phyloP scores from a whole-genome alignment of 1,284 basidiomycete genomes.

The Tremellales sp. region DNA sequence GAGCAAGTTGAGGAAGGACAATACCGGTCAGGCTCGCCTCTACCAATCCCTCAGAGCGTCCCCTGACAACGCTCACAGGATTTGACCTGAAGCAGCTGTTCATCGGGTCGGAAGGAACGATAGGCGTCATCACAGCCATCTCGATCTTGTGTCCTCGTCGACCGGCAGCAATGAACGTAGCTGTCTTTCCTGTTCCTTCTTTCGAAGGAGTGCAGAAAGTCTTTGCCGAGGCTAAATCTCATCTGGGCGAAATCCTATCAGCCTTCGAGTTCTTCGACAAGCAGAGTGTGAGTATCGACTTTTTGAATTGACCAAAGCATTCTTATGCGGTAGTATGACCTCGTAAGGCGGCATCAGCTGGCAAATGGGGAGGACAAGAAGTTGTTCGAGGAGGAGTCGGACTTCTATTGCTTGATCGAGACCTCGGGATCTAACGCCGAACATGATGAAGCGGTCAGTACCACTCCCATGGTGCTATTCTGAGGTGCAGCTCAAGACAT shows the following conservation, averaged over 20 bases:
- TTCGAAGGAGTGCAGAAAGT: slow-evolving; percentile 56
- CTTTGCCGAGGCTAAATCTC: slow-evolving; percentile 56
- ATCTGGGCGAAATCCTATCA: slow-evolving; percentile 91
- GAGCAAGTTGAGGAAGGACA: slow-evolving; percentile 84
- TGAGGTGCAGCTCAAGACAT: slow-evolving; percentile 1
- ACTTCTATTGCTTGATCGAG: slow-evolving; percentile 88
- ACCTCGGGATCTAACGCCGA: slow-evolving; percentile 91
- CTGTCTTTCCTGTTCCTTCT: slow-evolving; percentile 55
- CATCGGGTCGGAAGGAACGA: slow-evolving; percentile 94
- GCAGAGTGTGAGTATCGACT: slow-evolving; percentile 51
- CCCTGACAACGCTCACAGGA: too few relatives aligned
- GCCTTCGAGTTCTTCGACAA: slow-evolving; percentile 95
- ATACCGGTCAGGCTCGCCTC: slow-evolving; percentile 65
- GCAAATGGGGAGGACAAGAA: slow-evolving; percentile 42
- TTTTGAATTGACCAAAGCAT: slow-evolving; percentile 3
- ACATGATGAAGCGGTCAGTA: slow-evolving; percentile 83
- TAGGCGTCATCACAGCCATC: slow-evolving; percentile 92
- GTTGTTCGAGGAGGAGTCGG: slow-evolving; percentile 61
- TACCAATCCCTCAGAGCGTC: too few relatives aligned
- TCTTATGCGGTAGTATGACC: slow-evolving; percentile 71
- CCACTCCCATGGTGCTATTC: background rate
- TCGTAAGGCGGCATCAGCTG: slow-evolving; percentile 56
- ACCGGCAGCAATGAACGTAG: slow-evolving; percentile 60
- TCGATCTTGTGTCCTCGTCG: slow-evolving; percentile 92
- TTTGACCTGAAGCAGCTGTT: slow-evolving; percentile 99